Conservation (phyloP, 129 eudicot genomes). For the Smallanthus sonchifolius region DNA sequence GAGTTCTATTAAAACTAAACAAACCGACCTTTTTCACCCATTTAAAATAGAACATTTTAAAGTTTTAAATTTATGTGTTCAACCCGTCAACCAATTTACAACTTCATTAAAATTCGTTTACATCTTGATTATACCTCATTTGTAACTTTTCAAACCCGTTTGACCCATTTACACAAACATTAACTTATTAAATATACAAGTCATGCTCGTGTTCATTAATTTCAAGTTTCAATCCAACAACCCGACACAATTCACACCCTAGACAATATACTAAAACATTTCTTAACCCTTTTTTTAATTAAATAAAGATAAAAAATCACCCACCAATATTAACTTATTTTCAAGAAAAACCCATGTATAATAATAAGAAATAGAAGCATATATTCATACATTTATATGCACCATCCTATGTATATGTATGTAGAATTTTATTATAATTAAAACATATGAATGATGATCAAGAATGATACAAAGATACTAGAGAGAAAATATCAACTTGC, state of each 20-base stretch:
- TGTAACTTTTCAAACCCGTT: background rate
- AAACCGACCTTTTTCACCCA: too few species aligned
- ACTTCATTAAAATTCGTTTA: background rate
- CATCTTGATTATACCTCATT: background rate
- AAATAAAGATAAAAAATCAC: background rate
- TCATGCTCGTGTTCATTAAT: too few species aligned
- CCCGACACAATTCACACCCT: background rate
- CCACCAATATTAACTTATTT: background rate
- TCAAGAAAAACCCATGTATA: conserved; percentile 2
- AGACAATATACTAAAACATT: background rate
- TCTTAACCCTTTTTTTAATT: background rate
- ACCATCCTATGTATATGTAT: background rate
- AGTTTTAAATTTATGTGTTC: too few species aligned
- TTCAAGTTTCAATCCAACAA: background rate
- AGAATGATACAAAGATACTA: background rate
- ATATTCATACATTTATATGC: background rate
- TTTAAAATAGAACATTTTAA: too few species aligned
- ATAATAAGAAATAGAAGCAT: background rate
- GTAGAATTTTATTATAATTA: background rate
- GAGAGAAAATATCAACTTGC: conserved; percentile 11
- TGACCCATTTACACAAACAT: too few species aligned
- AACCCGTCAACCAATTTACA: too few species aligned
- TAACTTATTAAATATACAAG: too few species aligned
- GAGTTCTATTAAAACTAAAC: too few species aligned
- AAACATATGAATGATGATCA: conserved; percentile 12